These are phyloP conservation scores for Colletotrichum spinosum DNA, from an alignment of 2,329 filamentous ascomycete genomes.

Conservation along the genomic window DNA sequence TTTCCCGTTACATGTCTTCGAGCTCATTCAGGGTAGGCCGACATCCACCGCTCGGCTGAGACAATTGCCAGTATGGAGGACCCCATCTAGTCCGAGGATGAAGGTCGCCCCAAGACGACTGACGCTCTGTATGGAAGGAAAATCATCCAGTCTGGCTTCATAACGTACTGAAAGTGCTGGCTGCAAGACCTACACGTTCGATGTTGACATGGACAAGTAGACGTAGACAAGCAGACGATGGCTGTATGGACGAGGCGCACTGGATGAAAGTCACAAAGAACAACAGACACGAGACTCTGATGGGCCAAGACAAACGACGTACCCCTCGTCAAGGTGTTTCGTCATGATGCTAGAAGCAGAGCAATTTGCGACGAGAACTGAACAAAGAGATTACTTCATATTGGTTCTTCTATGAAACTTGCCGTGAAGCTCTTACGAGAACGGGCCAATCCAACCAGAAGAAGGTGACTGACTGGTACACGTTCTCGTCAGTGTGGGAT, in stretches of 20 bases:
- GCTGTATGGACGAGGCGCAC: constrained; percentile 46
- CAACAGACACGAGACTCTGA: constrained; percentile 44
- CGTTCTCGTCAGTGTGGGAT: too few relatives aligned
- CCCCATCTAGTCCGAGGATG: constrained; percentile 43
- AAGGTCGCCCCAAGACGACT: constrained; percentile 40
- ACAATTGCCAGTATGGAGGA: constrained; percentile 48
- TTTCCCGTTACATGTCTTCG: constrained; percentile 57
- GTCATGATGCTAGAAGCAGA: too few relatives aligned
- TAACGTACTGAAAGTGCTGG: constrained; percentile 50
- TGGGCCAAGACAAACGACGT: background rate
- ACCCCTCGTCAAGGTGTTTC: too few relatives aligned
- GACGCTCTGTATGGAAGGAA: constrained; percentile 49
- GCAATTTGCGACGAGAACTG: too few relatives aligned
- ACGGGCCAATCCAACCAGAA: too few relatives aligned
- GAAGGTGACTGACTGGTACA: too few relatives aligned
- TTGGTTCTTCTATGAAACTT: too few relatives aligned
- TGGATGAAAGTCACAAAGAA: constrained; percentile 55
- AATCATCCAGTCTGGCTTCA: constrained; percentile 52
- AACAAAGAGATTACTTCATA: too few relatives aligned
- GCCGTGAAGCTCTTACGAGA: too few relatives aligned
- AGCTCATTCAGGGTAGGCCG: constrained; percentile 54
- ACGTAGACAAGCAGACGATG: constrained; percentile 59
- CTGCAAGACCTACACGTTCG: constrained; percentile 53
- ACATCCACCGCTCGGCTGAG: constrained; percentile 56
- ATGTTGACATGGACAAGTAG: constrained; percentile 55